Base-by-base conservation (phyloP, 2,329 filamentous ascomycete genomes). In the Penicillium sp. region DNA sequence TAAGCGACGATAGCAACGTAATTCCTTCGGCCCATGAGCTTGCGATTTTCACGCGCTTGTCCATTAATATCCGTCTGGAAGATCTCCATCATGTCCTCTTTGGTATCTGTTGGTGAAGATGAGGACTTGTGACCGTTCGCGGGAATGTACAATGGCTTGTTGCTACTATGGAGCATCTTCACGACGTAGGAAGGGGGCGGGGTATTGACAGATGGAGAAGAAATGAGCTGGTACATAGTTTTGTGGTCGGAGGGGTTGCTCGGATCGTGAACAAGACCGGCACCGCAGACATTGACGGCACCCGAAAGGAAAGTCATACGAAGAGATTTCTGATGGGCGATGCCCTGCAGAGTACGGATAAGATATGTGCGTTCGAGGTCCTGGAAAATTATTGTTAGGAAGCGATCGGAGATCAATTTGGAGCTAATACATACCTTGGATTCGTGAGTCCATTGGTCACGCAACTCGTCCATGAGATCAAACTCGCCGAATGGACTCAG, bases 21-120 rank as follows among this genome's bases (percentile, higher is more conserved):
- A 72, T 97, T 98, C 57, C 95, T 83, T 43, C 93, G 83, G 1
- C 89, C 92, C 92, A 99, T 99, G 51, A 99, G 84, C 70, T 93
- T 90, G 78, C 93, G 93, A 70, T 93, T 82, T 74, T 97, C 93
- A 47, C 93, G 84, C 0, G 87, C 81, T 35, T 86, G 81, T n/a
- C 95, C 93, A 53, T 88, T 91, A 16, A 95, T 92, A 67, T 99
- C 95, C 8, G 89, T 91, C 69, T 95, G 92, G 83, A 99, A 99
- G 65, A 99, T 96, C 80, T 99, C 95, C 90, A 99, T 96, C 95
- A 99, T 99, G 77, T 99, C 95, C 75, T 99, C 95, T 77, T 99
- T 98, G 47, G 95, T 99, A 73, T 99, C 95, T 1, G 88, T 89
- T 1, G 89, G 88, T 63, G 75, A 69, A 9, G 85, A 85, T 55